Evolutionary conservation across 2,329 filamentous ascomycete species (phyloP).

Genomic region (Aureobasidium uvarum): DNA sequence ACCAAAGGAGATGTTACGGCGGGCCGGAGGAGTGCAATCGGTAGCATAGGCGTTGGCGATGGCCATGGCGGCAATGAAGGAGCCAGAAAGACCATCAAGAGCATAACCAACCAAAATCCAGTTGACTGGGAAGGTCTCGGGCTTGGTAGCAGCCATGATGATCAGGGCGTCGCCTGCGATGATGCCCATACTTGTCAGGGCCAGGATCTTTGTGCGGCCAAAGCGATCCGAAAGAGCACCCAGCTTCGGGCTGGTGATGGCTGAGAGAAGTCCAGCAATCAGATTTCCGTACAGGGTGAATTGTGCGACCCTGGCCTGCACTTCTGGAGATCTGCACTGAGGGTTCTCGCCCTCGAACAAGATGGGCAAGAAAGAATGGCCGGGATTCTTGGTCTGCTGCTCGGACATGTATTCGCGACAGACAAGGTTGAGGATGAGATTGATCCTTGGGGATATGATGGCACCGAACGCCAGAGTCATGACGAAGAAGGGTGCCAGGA

Average conservation of each 20-base stretch:
- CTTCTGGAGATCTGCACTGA: slow-evolving; percentile 75
- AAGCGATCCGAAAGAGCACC: slow-evolving; percentile 84
- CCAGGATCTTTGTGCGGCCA: slow-evolving; percentile 73
- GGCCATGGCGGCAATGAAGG: slow-evolving; percentile 79
- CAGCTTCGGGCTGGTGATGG: slow-evolving; percentile 76
- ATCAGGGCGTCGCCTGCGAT: slow-evolving; percentile 72
- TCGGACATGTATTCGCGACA: slow-evolving; percentile 81
- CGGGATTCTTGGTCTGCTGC: slow-evolving; percentile 57
- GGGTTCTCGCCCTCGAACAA: slow-evolving; percentile 66
- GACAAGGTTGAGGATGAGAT: slow-evolving; percentile 78
- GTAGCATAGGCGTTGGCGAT: slow-evolving; percentile 82
- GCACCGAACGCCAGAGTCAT: slow-evolving; percentile 86
- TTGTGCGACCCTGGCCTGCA: slow-evolving; percentile 72
- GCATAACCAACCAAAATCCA: slow-evolving; percentile 75
- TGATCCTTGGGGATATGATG: slow-evolving; percentile 79
- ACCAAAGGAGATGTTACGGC: slow-evolving; percentile 78
- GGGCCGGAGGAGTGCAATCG: slow-evolving; percentile 79
- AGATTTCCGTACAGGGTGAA: slow-evolving; percentile 77
- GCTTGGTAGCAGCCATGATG: slow-evolving; percentile 72
- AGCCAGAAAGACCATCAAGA: slow-evolving; percentile 81
- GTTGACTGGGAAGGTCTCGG: slow-evolving; percentile 69
- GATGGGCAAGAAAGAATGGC: slow-evolving; percentile 61
- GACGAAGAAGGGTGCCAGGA: slow-evolving; percentile 74
- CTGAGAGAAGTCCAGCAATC: slow-evolving; percentile 72
- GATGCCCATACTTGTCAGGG: slow-evolving; percentile 70